Conservation (phyloP, 805 yeast species). For the Vanderwaltozyma yarrowii region DNA sequence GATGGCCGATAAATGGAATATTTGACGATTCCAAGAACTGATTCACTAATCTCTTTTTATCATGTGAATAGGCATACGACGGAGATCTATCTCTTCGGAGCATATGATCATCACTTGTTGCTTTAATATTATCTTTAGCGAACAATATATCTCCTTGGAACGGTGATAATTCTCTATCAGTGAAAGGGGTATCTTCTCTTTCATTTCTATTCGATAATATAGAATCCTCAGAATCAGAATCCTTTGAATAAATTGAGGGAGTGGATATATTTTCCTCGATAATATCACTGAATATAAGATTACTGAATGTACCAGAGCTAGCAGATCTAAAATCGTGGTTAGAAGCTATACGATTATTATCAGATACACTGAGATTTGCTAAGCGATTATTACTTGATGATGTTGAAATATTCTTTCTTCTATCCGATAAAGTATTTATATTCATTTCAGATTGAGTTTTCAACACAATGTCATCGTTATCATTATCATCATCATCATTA, state of each 20-base stretch:
- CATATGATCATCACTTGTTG: too few species aligned
- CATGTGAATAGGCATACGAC: slow-evolving; percentile 6
- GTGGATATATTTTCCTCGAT: neutral
- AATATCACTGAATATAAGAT: slow-evolving; percentile 9
- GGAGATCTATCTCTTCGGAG: neutral
- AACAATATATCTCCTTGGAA: neutral
- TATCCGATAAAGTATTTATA: neutral
- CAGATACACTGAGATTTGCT: too few species aligned
- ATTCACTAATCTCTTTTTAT: slow-evolving; percentile 20
- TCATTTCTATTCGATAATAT: neutral
- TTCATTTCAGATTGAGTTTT: neutral
- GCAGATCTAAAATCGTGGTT: slow-evolving; percentile 11
- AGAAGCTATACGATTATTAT: neutral
- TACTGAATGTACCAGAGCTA: slow-evolving; percentile 16
- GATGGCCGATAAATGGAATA: slow-evolving; percentile 8
- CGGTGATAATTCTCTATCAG: neutral
- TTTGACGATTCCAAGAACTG: slow-evolving; percentile 20
- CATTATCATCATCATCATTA: neutral
- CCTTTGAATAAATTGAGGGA: neutral
- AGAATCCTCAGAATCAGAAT: neutral
- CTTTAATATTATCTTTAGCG: neutral
- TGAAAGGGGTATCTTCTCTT: neutral
- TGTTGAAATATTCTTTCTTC: neutral
- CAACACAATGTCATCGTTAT: neutral
- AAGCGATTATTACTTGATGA: too few species aligned